Base-by-base conservation (phyloP, 352 stramenopile genomes). In the Pythium aquatile region DNA sequence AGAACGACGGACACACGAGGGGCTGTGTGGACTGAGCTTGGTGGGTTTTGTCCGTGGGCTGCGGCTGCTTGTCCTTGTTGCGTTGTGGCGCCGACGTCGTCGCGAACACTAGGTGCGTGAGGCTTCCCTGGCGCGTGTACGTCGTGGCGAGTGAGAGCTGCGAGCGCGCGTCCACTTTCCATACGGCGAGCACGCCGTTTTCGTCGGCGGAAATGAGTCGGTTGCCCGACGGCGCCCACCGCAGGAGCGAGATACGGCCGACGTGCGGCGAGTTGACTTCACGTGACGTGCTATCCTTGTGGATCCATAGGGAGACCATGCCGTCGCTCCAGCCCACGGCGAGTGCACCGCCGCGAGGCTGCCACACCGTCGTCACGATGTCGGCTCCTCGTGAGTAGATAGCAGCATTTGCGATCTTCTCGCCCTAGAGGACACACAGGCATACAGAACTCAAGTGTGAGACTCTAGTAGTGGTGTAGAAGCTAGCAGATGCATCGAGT, bases 121-220 rank as follows among this genome's bases (percentile, higher is more conserved):
- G 73, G 55, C 84, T 88, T 7, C 87, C 85, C n/a, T 93, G 85
- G 5, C 88, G 85, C 0, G 77, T 77, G 65, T 98, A 98, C 37
- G 96, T 80, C 35, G 91, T 86, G 29, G 79, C 86, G 9, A 95
- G 75, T 0, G 72, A 73, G 16, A 98, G 72, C 48, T 96, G 87
- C 2, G 73, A 87, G 24, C 90, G 83, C 17, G 68, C 73, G 59
- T 97, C 90, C 10, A 91, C 78, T 58, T 95, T 96, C 90, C 90
- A 97, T 13, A 97, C 88, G 0, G 69, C 83, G 37, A 93, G 81
- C 20, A 93, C 58, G 20, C 87, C 89, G 32, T 86, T 94, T 48
- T 94, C 81, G 63, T 98, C 93, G 5, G 89, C 92, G 0, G 91
- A 96, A 17, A 98, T 79, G 17, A 98, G 79, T 0, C 93, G 76